These are phyloP conservation scores for Funneliformis geosporum DNA, from an alignment of 192 early-diverging fungal species.

Conservation along the genomic window DNA sequence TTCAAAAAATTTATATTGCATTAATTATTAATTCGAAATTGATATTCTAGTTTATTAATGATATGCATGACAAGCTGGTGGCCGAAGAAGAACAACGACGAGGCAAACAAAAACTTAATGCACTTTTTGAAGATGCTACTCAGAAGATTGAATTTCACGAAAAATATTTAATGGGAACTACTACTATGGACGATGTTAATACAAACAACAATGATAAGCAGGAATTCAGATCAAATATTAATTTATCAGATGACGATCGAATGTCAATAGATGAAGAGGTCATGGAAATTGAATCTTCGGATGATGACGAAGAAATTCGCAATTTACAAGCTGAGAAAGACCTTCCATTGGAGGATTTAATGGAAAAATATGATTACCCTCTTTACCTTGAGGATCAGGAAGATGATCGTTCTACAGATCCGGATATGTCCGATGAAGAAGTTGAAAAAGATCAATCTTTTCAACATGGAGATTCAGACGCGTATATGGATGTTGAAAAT, in stretches of 20 bases:
- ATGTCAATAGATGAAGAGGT: conserved; percentile 5
- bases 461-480: background rate
- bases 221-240: background rate
- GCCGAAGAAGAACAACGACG: conserved; percentile 21
- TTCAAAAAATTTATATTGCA: background rate
- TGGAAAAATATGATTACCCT: conserved; percentile 53
- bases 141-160: conserved; percentile 33
- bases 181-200: conserved; percentile 34
- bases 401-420: conserved; percentile 18
- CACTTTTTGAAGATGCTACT: conserved; percentile 29
- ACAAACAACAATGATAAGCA: conserved; percentile 40
- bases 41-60: conserved; percentile 25
- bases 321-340: conserved; percentile 65
- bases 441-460: background rate
- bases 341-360: conserved; percentile 58
- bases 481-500: background rate
- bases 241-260: background rate
- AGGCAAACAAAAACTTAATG: conserved; percentile 37
- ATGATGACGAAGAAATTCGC: conserved; percentile 53
- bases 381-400: conserved; percentile 33
- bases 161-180: conserved; percentile 11
- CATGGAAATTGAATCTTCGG: conserved; percentile 24
- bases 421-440: background rate
- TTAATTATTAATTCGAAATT: conserved; percentile 12
- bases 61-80: conserved; percentile 24